Conservation (phyloP, 2,329 filamentous ascomycete species). For the Phaeoacremonium minimum region DNA sequence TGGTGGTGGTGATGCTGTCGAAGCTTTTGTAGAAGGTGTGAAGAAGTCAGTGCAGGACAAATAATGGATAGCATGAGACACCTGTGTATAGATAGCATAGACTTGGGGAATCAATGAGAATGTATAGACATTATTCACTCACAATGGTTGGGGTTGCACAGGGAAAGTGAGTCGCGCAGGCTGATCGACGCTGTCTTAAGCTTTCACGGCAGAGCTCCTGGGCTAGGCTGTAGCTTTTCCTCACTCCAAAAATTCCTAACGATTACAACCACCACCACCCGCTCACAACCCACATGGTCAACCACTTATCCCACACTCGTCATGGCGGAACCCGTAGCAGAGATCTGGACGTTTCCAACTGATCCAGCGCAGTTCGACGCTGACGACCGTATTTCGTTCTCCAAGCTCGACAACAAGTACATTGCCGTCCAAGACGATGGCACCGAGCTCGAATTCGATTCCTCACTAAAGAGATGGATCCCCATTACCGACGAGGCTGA, state of each 20-base stretch:
- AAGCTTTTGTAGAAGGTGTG: constrained; percentile 87
- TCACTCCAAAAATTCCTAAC: too few relatives aligned
- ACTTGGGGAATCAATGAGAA: too few relatives aligned
- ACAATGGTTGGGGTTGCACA: too few relatives aligned
- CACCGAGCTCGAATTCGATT: constrained; percentile 79
- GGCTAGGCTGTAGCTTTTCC: too few relatives aligned
- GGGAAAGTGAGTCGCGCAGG: too few relatives aligned
- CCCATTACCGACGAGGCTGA: constrained; percentile 36
- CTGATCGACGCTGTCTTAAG: too few relatives aligned
- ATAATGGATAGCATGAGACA: constrained; percentile 9
- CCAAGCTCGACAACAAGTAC: constrained; percentile 76
- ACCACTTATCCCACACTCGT: too few relatives aligned
- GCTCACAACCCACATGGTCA: too few relatives aligned
- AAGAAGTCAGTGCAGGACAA: constrained; percentile 66
- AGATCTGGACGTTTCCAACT: constrained; percentile 45
- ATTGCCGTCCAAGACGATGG: constrained; percentile 82
- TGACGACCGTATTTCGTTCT: constrained; percentile 83
- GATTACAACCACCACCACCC: too few relatives aligned
- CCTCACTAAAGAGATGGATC: constrained; percentile 68
- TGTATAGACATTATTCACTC: too few relatives aligned
- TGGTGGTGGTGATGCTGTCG: constrained; percentile 82
- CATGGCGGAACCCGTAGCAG: constrained; percentile 14
- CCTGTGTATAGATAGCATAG: too few relatives aligned
- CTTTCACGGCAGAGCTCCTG: too few relatives aligned
- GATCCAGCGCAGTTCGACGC: constrained; percentile 65